Base-by-base conservation (phyloP, 2,329 filamentous ascomycete species). In the Apiospora marii region DNA sequence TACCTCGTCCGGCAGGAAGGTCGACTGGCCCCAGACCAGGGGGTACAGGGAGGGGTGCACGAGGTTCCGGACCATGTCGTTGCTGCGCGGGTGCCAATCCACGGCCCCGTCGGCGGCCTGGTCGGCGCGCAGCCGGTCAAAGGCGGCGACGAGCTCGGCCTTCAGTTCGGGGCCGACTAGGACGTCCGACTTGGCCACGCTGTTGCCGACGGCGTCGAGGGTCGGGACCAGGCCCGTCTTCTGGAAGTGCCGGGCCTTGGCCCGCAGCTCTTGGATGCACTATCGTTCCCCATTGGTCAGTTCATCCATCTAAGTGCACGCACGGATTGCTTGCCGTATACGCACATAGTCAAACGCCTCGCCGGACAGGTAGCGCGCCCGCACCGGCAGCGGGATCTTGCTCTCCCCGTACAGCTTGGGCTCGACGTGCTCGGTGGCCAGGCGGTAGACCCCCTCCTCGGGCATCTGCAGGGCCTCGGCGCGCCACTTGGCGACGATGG, bases 31-130 rank as follows among this genome's bases (percentile, higher is more conserved):
- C 73, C 87, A 89, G 1, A 89, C 80, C 0, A 92, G 79, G 0
- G 89, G 89, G 74, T 87, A 91, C 72, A 91, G 81, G 1, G 88
- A 91, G 7, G 90, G 89, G 75, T 92, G 86, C 22, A 92, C 84
- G 4, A 92, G 81, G 76, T 92, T 86, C 6, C 88, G 84, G 1
- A 92, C 88, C 75, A 83, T 85, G 1, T 84, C 79, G 69, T 88
- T 79, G 0, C 86, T 88, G 5, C 84, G 80, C 0, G 89, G 90
- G 78, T 92, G 88, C 84, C 86, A 92, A 78, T 91, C 89, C 53
- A 83, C 82, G 37, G 22, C 30, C 0, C 78, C 48, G 46, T 37
- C 19, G 0, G 78, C 49, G 46, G 83, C 82, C 7, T 85, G 84
- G 3, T 86, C 82, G 24, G 83, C 78, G 73, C 88, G 83, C 2